A percentile compares a stretch with the other conserved stretches of the same genome.
These are phyloP conservation scores for Pythium monospermum DNA, from an alignment of 352 stramenopile species.

Conservation along the genomic window DNA sequence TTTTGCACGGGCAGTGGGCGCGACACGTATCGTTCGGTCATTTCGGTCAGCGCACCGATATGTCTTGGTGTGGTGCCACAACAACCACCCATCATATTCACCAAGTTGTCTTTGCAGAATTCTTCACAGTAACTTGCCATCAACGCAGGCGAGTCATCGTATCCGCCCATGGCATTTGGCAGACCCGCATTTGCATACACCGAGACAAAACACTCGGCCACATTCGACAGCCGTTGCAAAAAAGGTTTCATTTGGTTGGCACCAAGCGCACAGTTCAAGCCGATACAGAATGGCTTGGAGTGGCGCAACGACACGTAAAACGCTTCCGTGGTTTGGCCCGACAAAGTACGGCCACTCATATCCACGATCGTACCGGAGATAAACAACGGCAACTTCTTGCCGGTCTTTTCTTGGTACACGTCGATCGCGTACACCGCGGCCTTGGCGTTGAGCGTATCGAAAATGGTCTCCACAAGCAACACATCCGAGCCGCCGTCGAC, in stretches of 20 bases:
- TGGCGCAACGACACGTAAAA: conserved; percentile 96
- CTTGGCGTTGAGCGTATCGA: conserved; percentile 98
- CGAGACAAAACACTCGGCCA: conserved; percentile 95
- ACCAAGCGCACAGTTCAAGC: conserved; percentile 95
- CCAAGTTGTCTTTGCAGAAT: conserved; percentile 92
- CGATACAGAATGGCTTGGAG: conserved; percentile 95
- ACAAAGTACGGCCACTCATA: conserved; percentile 95
- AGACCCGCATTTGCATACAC: conserved; percentile 97
- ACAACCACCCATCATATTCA: conserved; percentile 98
- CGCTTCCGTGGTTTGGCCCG: conserved; percentile 94
- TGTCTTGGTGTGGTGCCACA: conserved; percentile 94
- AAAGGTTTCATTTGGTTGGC: conserved; percentile 96
- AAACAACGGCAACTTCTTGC: conserved; percentile 92
- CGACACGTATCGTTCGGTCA: conserved; percentile 69
- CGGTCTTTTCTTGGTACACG: conserved; percentile 90
- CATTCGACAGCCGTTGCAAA: conserved; percentile 87
- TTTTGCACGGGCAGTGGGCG: conserved; percentile 78
- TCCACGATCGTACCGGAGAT: conserved; percentile 96
- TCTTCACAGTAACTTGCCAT: conserved; percentile 93
- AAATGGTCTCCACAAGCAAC: conserved; percentile 97
- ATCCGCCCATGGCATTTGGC: conserved; percentile 96
- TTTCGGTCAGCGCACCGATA: conserved; percentile 90
- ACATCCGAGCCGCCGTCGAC: conserved; percentile 95
- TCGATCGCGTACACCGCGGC: conserved; percentile 93
- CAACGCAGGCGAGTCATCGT: conserved; percentile 91